Conservation (phyloP, 179 eudicot genomes). For the Spergularia azorica region DNA sequence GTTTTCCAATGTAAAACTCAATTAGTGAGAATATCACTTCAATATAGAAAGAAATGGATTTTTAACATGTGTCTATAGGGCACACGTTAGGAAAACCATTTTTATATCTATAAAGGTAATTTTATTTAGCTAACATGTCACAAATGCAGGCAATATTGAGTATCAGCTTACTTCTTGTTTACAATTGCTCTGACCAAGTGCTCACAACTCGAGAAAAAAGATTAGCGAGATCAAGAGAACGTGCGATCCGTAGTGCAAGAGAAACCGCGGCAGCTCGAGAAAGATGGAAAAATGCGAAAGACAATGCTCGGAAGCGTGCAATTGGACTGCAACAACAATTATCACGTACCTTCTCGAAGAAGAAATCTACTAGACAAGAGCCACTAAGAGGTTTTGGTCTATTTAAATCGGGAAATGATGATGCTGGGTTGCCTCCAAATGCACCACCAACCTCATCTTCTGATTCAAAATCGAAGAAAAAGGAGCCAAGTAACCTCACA, state of each 20-base stretch:
- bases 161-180: conserved; percentile 61
- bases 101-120: neutral
- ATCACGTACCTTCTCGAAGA: conserved; percentile 79
- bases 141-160: conserved; percentile 57
- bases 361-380: conserved; percentile 38
- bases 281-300: conserved; percentile 81
- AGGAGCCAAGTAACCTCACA: conserved; percentile 56
- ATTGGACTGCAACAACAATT: conserved; percentile 61
- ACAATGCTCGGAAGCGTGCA: conserved; percentile 58
- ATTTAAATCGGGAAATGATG: conserved; percentile 21
- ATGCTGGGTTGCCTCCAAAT: conserved; percentile 28
- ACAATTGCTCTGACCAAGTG: conserved; percentile 90
- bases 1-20: too few relatives aligned
- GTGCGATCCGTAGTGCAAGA: conserved; percentile 79
- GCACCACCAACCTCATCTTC: conserved; percentile 30
- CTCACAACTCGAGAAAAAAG: conserved; percentile 72
- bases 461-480: conserved; percentile 51
- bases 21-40: too few relatives aligned
- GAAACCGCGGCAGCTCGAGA: conserved; percentile 95
- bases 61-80: too few relatives aligned
- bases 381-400: conserved; percentile 30
- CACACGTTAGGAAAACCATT: too few relatives aligned
- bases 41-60: too few relatives aligned
- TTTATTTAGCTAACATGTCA: neutral
- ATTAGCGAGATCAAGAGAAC: conserved; percentile 82